Conservation (phyloP, 2,329 filamentous ascomycete species). For the Grosmannia clavigera region DNA sequence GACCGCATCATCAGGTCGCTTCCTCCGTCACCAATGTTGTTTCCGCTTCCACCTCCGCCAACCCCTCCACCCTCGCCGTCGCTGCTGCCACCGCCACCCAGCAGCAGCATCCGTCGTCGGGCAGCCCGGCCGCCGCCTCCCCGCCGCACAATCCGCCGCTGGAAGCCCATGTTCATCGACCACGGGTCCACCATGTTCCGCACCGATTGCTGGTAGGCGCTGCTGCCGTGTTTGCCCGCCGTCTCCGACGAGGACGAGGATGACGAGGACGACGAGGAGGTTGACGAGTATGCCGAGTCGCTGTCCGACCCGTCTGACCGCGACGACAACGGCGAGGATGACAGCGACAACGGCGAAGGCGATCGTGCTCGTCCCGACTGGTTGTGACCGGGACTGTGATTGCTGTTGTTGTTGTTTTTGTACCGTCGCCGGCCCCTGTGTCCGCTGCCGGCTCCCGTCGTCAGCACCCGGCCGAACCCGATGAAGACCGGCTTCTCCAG, state of each 20-base stretch:
- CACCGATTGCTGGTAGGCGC: not conserved
- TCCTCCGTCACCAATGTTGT: conserved; percentile 16
- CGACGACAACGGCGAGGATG: conserved; percentile 16
- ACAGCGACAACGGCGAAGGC: not conserved
- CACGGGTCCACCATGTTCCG: conserved; percentile 9
- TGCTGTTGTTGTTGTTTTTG: not conserved
- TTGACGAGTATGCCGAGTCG: conserved; percentile 21
- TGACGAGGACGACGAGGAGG: conserved; percentile 24
- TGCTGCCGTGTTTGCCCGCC: not conserved
- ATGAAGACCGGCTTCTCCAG: conserved; percentile 12
- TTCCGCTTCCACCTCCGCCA: conserved; percentile 6
- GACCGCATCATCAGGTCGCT: conserved; percentile 3
- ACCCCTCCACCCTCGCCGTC: conserved; percentile 12
- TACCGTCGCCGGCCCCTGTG: not conserved
- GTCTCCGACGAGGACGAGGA: not conserved
- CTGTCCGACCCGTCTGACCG: conserved; percentile 28
- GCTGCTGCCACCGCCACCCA: conserved; percentile 13
- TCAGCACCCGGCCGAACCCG: conserved; percentile 12
- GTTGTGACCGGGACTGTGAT: not conserved
- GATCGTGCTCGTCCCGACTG: conserved; percentile 15
- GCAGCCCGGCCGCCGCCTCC: conserved; percentile 11
- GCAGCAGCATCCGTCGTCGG: not conserved
- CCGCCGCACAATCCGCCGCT: conserved; percentile 49
- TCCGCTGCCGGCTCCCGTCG: conserved; percentile 18
- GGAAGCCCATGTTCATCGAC: conserved; percentile 22